Evolutionary conservation across 2,329 filamentous ascomycete species (phyloP), one percentile per base, ranked within the genome.

Genomic region (Westerdykella aurantiaca): DNA sequence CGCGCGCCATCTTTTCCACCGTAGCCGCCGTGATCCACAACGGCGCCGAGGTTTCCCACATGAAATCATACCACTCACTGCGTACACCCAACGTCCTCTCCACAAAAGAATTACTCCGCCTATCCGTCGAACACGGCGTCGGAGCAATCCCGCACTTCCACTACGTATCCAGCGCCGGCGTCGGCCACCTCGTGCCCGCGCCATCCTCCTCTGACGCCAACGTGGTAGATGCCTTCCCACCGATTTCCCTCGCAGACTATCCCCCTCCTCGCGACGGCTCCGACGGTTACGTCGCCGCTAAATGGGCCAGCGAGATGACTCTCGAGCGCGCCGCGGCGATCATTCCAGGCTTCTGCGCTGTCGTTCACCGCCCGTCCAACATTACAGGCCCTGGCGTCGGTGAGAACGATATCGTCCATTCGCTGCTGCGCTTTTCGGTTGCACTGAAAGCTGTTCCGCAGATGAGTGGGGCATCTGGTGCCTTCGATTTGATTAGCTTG

Each of bases 231-330:
- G 18, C 18, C n/a, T 13, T 37, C 17, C 11, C 10, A 6, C 39
- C 38, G 14, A 23, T 38, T 34, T 47, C 37, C 5, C 38, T 42
- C 16, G 17, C 34, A 9, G 22, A 14, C 16, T 41, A 18, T 31
- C 37, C 11, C 17, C 18, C 66, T 2, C 53, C 65, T 1, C 17
- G 40, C 4, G 51, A 63, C 35, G 59, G 57, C 13, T 41, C 53
- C 7, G 49, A 65, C 17, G 69, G 69, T 2, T 72, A 72, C 41
- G 44, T 54, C 2, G 63, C 65, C 0, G 48, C 57, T 4, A 70
- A 70, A 44, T 72, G 70, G 70, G 67, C 60, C 1, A 53, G 53
- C 23, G 70, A 73, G 48, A 43, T 50, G 5, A 49, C 63, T 22
- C 57, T 73, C 1, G 68, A 71, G 45, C 17, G 31, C 22, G 31